Conservation (phyloP, 176 grass and related monocot genomes). For the Cocos nucifera region DNA sequence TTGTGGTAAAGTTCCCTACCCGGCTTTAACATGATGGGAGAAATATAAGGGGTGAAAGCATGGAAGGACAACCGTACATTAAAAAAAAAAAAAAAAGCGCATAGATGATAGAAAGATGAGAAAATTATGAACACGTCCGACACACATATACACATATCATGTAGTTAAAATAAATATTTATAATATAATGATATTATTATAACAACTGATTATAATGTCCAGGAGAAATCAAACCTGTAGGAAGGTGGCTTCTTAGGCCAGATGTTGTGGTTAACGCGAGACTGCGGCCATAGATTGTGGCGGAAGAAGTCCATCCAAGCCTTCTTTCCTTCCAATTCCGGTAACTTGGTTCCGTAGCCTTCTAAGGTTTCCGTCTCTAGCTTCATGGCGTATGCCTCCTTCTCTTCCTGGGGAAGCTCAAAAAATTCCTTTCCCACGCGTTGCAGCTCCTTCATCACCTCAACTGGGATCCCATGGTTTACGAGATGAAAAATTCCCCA, state of each 20-base stretch:
- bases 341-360: constrained; percentile 50
- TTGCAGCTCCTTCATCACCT: constrained; percentile 49
- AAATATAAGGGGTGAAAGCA: too few species aligned
- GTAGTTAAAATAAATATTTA: too few species aligned
- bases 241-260: constrained; percentile 33
- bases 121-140: too few species aligned
- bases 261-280: constrained; percentile 22
- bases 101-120: too few species aligned
- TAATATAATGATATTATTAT: too few species aligned
- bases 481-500: constrained; percentile 75
- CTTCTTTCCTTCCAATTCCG: constrained; percentile 53
- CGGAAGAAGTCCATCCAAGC: constrained; percentile 75
- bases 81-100: too few species aligned
- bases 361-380: constrained; percentile 22
- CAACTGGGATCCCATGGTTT: constrained; percentile 49
- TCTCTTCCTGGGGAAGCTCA: constrained; percentile 60
- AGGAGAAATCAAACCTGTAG: neutral
- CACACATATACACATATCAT: too few species aligned
- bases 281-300: constrained; percentile 49
- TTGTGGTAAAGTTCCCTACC: too few species aligned
- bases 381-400: constrained; percentile 37
- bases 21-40: too few species aligned
- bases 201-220: too few species aligned
- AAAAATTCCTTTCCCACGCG: constrained; percentile 62
- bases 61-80: too few species aligned